phyloP scores from a whole-genome alignment of 768 basidiomycete genomes.

The Dentipellis sp. region DNA sequence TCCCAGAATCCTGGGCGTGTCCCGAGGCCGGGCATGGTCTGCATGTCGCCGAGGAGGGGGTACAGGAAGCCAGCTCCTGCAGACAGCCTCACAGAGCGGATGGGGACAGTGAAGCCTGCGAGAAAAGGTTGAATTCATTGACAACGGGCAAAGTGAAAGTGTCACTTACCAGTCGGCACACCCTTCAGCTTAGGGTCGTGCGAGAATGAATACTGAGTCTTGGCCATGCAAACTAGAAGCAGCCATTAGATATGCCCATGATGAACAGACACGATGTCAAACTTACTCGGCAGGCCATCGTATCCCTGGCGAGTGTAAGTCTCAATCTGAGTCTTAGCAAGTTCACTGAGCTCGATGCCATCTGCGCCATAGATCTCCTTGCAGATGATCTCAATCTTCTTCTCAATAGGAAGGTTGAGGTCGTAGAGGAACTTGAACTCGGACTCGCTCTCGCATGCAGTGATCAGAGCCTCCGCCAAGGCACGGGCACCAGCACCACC shows the following conservation, averaged over 20 bases:
- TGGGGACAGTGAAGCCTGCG: slow-evolving; percentile 84
- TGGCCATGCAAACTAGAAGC: slow-evolving; percentile 83
- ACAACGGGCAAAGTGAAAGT: not conserved
- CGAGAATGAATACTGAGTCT: slow-evolving; percentile 97
- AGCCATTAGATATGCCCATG: slow-evolving; percentile 6
- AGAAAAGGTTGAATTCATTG: not conserved
- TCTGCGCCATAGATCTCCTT: slow-evolving; percentile 93
- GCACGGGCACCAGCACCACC: slow-evolving; percentile 86
- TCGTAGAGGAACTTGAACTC: slow-evolving; percentile 93
- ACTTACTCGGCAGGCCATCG: slow-evolving; percentile 64
- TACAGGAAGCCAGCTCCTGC: slow-evolving; percentile 96
- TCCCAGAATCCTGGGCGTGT: slow-evolving; percentile 95
- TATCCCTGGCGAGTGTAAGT: slow-evolving; percentile 91
- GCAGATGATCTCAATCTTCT: slow-evolving; percentile 83
- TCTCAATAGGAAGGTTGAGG: slow-evolving; percentile 68
- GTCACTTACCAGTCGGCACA: slow-evolving; percentile 60
- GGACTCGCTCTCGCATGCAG: slow-evolving; percentile 73
- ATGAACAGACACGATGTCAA: not conserved
- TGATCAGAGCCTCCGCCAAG: slow-evolving; percentile 88
- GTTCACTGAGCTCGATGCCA: slow-evolving; percentile 78
- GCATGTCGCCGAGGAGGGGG: slow-evolving; percentile 93
- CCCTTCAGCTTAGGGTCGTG: slow-evolving; percentile 89
- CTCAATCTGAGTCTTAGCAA: slow-evolving; percentile 78
- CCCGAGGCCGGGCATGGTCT: slow-evolving; percentile 94
- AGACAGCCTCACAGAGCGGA: slow-evolving; percentile 77